Evolutionary conservation across 192 early-diverging fungal species (phyloP).

Genomic region (Coemansia umbellata): DNA sequence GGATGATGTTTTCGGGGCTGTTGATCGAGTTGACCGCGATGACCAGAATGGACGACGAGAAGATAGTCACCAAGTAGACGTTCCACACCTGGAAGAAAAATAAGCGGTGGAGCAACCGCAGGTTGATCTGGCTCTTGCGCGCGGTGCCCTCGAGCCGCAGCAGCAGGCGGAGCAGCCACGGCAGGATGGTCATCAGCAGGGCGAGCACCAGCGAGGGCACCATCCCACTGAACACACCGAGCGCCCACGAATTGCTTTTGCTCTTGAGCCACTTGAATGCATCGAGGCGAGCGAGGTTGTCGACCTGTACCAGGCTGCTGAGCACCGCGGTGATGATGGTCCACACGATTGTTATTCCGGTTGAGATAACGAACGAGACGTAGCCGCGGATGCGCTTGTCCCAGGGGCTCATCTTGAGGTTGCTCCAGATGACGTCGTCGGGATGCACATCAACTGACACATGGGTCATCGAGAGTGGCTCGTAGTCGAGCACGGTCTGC

Average conservation of each 20-base stretch:
- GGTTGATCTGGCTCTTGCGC: constrained; percentile 56
- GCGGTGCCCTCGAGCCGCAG: constrained; percentile 59
- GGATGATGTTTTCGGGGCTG: constrained; percentile 36
- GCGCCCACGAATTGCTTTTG: constrained; percentile 1
- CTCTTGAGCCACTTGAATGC: constrained; percentile 44
- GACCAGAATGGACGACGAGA: constrained; percentile 61
- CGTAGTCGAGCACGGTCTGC: constrained; percentile 58
- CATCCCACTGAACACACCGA: constrained; percentile 68
- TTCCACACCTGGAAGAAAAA: constrained; percentile 80
- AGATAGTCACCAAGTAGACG: constrained; percentile 73
- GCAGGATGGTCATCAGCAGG: constrained; percentile 65
- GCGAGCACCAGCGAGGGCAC: constrained; percentile 69
- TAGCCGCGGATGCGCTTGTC: constrained; percentile 55
- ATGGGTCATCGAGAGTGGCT: constrained; percentile 61
- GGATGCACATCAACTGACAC: constrained; percentile 62
- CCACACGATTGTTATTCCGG: constrained; percentile 70
- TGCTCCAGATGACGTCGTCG: constrained; percentile 78
- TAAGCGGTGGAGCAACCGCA: constrained; percentile 64
- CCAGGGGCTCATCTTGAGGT: constrained; percentile 57
- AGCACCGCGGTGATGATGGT: constrained; percentile 63
- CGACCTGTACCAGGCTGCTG: constrained; percentile 52
- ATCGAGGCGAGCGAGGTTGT: constrained; percentile 50
- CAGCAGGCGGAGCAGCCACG: constrained; percentile 61
- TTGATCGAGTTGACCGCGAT: constrained; percentile 21
- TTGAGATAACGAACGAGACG: constrained; percentile 48